A percentile compares a stretch with the other conserved stretches of the same genome.
Conservation (phyloP, 257 asterid species). For the Primulina huaijiensis region DNA sequence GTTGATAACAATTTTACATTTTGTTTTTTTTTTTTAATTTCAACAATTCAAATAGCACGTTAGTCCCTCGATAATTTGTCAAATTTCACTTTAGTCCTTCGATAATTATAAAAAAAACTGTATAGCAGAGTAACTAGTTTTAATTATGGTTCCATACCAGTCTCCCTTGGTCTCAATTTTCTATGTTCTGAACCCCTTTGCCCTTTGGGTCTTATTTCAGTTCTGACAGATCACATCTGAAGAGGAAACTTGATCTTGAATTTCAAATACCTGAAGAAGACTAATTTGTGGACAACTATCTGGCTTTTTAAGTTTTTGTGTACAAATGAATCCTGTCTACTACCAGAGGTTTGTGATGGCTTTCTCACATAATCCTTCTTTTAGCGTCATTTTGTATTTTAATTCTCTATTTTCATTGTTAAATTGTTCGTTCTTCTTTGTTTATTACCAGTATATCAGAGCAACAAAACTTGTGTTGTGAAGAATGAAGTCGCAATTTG, state of each 20-base stretch:
- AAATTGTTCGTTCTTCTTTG: slow-evolving; percentile 9
- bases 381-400: neutral
- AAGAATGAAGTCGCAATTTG: slow-evolving; percentile 3
- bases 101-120: too few relatives aligned
- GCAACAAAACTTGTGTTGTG: slow-evolving; percentile 16
- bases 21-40: too few relatives aligned
- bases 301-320: slow-evolving; percentile 20
- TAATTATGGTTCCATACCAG: neutral
- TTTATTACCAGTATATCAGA: slow-evolving; percentile 11
- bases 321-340: neutral
- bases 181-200: neutral
- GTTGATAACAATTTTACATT: too few relatives aligned
- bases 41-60: too few relatives aligned
- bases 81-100: too few relatives aligned
- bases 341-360: slow-evolving; percentile 29
- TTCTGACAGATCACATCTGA: slow-evolving; percentile 90
- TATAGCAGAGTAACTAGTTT: too few relatives aligned
- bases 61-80: too few relatives aligned
- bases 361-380: neutral
- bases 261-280: slow-evolving; percentile 79
- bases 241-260: slow-evolving; percentile 94
- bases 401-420: neutral
- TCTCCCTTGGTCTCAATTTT: neutral
- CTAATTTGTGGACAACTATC: slow-evolving; percentile 27
- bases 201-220: slow-evolving; percentile 35